These are phyloP conservation scores for Colletotrichum chlorophyti DNA, from an alignment of 2,329 filamentous ascomycete genomes.

Conservation along the genomic window DNA sequence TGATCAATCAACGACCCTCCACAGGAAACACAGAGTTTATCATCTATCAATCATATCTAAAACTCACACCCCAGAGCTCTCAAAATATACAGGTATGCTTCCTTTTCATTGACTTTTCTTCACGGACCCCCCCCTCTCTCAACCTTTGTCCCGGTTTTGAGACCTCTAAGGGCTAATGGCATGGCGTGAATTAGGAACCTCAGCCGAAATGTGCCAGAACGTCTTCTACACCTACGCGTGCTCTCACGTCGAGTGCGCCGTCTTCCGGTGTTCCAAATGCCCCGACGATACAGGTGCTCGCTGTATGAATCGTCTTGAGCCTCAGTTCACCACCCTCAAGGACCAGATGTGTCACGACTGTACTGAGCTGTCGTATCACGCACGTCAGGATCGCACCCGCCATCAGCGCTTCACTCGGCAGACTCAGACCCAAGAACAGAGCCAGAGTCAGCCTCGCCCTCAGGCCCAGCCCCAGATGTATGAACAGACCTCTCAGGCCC, in stretches of 20 bases:
- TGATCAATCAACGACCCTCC: no score
- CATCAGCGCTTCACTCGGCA: no score
- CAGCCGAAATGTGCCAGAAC: slow-evolving; percentile 20
- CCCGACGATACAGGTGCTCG: not conserved
- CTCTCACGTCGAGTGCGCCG: slow-evolving; percentile 19
- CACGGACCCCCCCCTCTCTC: not conserved
- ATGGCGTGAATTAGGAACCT: not conserved
- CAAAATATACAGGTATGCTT: no score
- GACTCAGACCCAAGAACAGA: not conserved
- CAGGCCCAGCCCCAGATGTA: not conserved
- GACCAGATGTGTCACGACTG: slow-evolving; percentile 30
- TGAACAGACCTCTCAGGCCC: not conserved
- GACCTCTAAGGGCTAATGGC: not conserved
- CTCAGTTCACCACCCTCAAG: slow-evolving; percentile 7
- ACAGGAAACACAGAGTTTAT: no score
- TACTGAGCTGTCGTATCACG: not conserved
- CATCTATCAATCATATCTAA: no score
- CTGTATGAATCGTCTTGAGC: not conserved
- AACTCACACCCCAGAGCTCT: no score
- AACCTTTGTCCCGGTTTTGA: not conserved
- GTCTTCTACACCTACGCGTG: slow-evolving; percentile 31
- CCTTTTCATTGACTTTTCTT: no score
- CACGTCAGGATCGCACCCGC: not conserved
- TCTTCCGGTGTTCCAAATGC: slow-evolving; percentile 18
- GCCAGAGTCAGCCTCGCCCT: not conserved